Conservation (phyloP, 106 monocot genomes). For the Phalaenopsis equestris region DNA sequence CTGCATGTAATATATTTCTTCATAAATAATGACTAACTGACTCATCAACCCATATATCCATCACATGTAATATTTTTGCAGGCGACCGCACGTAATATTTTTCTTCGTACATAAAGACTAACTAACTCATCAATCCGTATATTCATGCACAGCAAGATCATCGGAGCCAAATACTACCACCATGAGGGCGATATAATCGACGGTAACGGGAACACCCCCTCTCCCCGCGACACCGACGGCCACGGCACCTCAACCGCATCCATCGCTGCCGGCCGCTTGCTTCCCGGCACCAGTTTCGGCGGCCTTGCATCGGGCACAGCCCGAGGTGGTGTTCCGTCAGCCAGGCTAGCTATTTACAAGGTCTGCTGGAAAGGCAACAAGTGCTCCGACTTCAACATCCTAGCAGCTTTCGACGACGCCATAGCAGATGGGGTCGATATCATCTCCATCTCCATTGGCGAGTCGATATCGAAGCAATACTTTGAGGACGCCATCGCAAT, state of each 20-base stretch:
- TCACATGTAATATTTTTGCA: no score
- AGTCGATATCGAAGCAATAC: neutral
- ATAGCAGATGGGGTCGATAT: neutral
- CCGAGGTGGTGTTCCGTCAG: constrained; percentile 11
- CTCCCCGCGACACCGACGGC: no score
- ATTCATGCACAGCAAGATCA: neutral
- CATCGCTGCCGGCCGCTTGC: neutral
- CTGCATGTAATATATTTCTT: no score
- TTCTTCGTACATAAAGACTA: no score
- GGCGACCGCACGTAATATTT: no score
- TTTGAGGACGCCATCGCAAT: constrained; percentile 22
- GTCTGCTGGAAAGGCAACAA: constrained; percentile 7
- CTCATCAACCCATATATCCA: no score
- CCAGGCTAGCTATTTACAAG: constrained; percentile 32
- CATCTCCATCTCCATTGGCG: neutral
- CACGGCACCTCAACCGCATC: no score
- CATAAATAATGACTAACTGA: no score
- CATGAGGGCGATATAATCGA: no score
- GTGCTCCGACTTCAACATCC: constrained; percentile 14
- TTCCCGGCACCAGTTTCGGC: neutral
- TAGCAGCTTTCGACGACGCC: constrained; percentile 39
- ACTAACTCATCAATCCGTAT: no score
- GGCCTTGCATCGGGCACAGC: constrained; percentile 7
- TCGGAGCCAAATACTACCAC: no score
- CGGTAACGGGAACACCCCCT: no score